Evolutionary conservation across 768 basidiomycete species (phyloP).

Genomic region (Pulveroboletus sp.): DNA sequence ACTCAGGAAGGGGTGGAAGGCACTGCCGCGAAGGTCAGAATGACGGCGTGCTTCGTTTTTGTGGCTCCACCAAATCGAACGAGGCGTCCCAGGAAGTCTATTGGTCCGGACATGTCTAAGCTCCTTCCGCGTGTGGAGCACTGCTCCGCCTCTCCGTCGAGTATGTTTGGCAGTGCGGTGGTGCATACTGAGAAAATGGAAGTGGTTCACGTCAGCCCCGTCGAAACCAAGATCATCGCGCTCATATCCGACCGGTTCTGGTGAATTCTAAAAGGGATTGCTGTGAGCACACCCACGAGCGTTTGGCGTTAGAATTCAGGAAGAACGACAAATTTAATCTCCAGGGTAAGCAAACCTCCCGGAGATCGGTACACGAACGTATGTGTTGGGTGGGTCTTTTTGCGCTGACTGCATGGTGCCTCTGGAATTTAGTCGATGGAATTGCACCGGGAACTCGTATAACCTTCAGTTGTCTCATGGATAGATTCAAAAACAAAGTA

Average conservation of each 20-base stretch:
- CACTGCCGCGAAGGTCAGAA: slow-evolving; percentile 25
- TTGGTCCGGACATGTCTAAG: not conserved
- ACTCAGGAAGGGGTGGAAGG: slow-evolving; percentile 49
- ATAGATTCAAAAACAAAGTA: too few relatives aligned
- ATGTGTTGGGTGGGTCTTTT: not conserved
- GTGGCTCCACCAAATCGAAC: slow-evolving; percentile 5
- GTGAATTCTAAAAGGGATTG: slow-evolving; percentile 6
- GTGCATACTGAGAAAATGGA: slow-evolving; percentile 18
- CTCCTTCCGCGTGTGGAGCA: not conserved
- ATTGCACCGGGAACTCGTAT: not conserved
- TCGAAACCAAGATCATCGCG: not conserved
- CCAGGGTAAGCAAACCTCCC: not conserved
- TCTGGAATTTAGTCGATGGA: not conserved
- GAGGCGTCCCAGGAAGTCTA: not conserved
- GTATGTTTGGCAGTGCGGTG: not conserved
- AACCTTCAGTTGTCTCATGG: not conserved
- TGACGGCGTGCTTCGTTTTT: slow-evolving; percentile 11
- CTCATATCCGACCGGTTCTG: slow-evolving; percentile 1
- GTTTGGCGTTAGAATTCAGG: not conserved
- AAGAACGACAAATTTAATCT: slow-evolving; percentile 1
- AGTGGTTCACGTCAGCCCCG: slow-evolving; percentile 5
- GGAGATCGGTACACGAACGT: slow-evolving; percentile 9
- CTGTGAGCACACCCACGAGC: not conserved
- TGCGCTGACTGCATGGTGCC: not conserved
- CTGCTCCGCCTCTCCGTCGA: not conserved